These are phyloP conservation scores for Planoprotostelium fungivorum DNA, from an alignment of 78 protist species.

Conservation along the genomic window DNA sequence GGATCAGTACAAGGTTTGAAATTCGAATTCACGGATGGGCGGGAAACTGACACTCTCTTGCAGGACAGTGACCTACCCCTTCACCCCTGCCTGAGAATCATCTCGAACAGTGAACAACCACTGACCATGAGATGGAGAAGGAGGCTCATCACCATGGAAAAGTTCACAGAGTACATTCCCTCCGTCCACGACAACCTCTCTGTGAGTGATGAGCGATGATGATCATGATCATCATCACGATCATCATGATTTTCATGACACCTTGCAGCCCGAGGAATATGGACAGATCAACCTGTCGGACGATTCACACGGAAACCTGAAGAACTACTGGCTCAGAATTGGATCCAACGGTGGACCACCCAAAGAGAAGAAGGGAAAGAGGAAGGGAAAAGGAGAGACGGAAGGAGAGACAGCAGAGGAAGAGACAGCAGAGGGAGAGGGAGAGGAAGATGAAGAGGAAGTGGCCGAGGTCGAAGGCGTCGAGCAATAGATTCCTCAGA, in stretches of 20 bases:
- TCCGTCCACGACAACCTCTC: conserved; percentile 18
- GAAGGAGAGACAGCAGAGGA: neutral
- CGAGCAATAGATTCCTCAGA: no score
- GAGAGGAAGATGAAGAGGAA: no score
- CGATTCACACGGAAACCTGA: conserved; percentile 39
- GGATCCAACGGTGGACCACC: neutral
- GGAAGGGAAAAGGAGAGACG: conserved; percentile 4
- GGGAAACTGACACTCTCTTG: neutral
- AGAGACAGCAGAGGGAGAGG: neutral
- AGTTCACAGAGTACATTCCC: conserved; percentile 10
- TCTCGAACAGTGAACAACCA: conserved; percentile 27
- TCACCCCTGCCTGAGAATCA: conserved; percentile 51
- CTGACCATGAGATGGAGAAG: conserved; percentile 61
- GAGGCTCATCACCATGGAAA: conserved; percentile 62
- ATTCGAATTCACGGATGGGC: neutral
- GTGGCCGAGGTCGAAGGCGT: no score
- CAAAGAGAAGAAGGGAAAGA: conserved; percentile 15
- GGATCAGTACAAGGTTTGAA: conserved; percentile 20
- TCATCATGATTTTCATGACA: neutral
- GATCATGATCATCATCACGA: conserved; percentile 1
- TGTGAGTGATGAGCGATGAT: neutral
- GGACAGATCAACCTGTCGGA: conserved; percentile 23
- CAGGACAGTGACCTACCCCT: conserved; percentile 49
- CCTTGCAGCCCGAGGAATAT: neutral
- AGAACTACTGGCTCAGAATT: conserved; percentile 17